phyloP scores from a whole-genome alignment of 441 rosid genomes.

The Pelargonium australe region DNA sequence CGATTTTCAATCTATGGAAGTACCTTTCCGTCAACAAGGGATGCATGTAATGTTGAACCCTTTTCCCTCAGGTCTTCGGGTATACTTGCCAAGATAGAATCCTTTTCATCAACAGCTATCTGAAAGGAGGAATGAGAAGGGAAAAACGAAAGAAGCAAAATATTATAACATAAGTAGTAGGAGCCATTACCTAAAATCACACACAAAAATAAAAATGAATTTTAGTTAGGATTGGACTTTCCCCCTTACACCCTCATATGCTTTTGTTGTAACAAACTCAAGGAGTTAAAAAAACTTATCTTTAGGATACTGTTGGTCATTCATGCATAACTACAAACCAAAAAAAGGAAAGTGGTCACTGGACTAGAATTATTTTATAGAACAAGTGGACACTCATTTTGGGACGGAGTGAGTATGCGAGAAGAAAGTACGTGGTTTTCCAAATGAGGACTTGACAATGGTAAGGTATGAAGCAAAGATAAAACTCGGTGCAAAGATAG shows the following conservation, averaged over 20 bases:
- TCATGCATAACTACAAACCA: no score
- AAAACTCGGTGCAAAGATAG: not conserved
- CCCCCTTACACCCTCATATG: no score
- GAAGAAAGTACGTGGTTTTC: not conserved
- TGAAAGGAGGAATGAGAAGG: conserved; percentile 26
- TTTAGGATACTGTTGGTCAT: no score
- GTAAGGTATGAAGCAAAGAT: conserved; percentile 1
- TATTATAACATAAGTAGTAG: not conserved
- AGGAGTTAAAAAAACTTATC: no score
- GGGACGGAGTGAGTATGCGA: not conserved
- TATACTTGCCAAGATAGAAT: conserved; percentile 62
- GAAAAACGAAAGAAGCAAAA: conserved; percentile 7
- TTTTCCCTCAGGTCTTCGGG: conserved; percentile 65
- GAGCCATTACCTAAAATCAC: not conserved
- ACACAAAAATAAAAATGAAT: not conserved
- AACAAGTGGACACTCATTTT: no score
- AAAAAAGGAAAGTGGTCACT: no score
- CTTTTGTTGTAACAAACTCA: no score
- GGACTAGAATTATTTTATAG: no score
- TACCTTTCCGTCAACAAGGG: conserved; percentile 80
- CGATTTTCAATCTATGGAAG: conserved; percentile 10
- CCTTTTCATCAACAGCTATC: conserved; percentile 74
- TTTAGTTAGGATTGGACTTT: no score
- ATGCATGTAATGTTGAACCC: conserved; percentile 54
- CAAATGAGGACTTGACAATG: not conserved